Percentiles rank a stretch among this genome's conserved stretches.
phyloP scores from a whole-genome alignment of 306 rosid species.

The Styphnolobium japonicum region DNA sequence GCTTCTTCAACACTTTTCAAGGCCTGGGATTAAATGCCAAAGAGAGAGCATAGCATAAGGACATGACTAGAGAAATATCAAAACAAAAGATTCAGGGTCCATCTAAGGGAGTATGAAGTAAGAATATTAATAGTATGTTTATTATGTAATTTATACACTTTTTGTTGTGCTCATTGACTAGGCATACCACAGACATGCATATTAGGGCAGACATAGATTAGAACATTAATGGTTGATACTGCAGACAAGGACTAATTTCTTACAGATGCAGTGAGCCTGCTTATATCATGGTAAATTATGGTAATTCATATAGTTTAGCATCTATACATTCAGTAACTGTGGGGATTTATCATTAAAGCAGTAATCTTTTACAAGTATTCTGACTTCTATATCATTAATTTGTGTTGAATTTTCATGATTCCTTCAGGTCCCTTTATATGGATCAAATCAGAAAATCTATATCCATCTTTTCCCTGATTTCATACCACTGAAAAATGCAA shows the following conservation, averaged over 20 bases:
- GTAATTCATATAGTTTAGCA: background rate
- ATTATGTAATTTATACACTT: background rate
- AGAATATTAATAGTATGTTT: background rate
- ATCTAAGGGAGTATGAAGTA: conserved; percentile 11
- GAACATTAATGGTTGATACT: background rate
- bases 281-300: background rate
- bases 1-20: conserved; percentile 92
- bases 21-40: conserved; percentile 61
- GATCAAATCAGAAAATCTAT: background rate
- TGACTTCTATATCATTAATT: background rate
- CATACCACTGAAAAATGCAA: background rate
- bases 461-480: background rate
- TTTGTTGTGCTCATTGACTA: background rate
- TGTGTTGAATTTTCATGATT: too few relatives aligned
- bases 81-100: conserved; percentile 8
- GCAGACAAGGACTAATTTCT: background rate
- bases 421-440: background rate
- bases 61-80: background rate
- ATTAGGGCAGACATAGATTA: background rate
- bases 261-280: background rate
- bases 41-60: conserved; percentile 19
- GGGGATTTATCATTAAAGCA: background rate
- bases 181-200: background rate
- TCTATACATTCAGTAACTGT: background rate
- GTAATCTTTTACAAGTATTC: background rate